Evolutionary conservation across 2,329 filamentous ascomycete species (phyloP), one percentile per base, ranked within the genome.

Genomic region (Colletotrichum cuscutae): DNA sequence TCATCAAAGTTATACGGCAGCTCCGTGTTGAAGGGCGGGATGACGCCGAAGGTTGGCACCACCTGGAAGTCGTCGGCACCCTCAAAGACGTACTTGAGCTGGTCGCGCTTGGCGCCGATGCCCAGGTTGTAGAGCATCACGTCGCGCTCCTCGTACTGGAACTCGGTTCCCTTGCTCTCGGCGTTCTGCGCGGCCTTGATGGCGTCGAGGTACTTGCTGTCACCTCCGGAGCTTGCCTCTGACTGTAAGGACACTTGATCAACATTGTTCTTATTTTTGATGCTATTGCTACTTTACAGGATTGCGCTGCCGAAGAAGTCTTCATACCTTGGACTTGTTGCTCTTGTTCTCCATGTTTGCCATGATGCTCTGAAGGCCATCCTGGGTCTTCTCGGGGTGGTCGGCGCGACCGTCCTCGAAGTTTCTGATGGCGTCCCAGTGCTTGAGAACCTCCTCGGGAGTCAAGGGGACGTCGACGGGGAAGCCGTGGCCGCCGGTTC

Each of bases 101-200:
- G 95, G 35, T 90, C 95, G 77, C 94, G 92, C 88, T 97, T 98
- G 76, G 96, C 95, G 71, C 97, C 97, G 74, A 99, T 84, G 73
- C 96, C 96, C 54, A 99, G 89, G 85, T 98, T 98, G 89, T 99
- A 99, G 61, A 99, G 92, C 78, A 97, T 97, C 63, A 93, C 88
- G 82, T 99, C 97, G 78, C 91, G 92, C 80, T 98, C 95, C 76
- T 92, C 91, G 80, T 95, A 98, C 75, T 88, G 89, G 85, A 94
- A 98, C 78, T 93, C 90, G 68, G 94, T 94, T 65, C 93, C 93
- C 54, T 82, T 80, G 49, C 93, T 87, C 81, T 95, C 89, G 60
- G 91, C 88, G 78, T 91, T 89, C 85, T 95, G 92, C 37, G 94
- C 93, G 77, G 89, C 87, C 79, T 93, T 90, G 79, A 98, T 98